A percentile compares a stretch with the other conserved stretches of the same genome.
Conservation (phyloP, 2,329 filamentous ascomycete species). For the Hypoxylon sp. region DNA sequence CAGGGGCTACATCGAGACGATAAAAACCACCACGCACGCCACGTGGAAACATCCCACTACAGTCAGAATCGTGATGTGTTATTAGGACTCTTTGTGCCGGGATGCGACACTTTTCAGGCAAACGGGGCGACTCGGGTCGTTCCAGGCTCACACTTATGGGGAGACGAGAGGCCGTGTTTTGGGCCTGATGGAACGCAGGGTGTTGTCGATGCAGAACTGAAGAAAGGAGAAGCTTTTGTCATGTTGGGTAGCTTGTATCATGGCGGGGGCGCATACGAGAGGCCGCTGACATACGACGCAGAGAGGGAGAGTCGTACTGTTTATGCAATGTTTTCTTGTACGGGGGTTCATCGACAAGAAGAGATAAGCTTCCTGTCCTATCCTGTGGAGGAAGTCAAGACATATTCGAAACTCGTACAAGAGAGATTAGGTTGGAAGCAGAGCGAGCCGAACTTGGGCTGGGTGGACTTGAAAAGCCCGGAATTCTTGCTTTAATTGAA, state of each 20-base stretch:
- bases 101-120: constrained; percentile 55
- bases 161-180: constrained; percentile 57
- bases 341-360: constrained; percentile 55
- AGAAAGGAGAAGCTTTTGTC: constrained; percentile 57
- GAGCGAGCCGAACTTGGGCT: constrained; percentile 59
- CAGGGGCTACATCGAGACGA: constrained; percentile 58
- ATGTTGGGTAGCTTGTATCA: constrained; percentile 59
- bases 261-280: constrained; percentile 54
- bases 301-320: constrained; percentile 54
- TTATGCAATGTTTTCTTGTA: constrained; percentile 59
- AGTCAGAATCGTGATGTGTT: constrained; percentile 55
- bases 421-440: constrained; percentile 59
- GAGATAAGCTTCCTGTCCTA: constrained; percentile 57
- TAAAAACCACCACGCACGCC: constrained; percentile 58
- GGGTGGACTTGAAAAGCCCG: constrained; percentile 58
- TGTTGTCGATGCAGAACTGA: constrained; percentile 54
- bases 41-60: constrained; percentile 48
- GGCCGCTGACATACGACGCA: constrained; percentile 23
- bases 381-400: constrained; percentile 57
- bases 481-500: constrained; percentile 49
- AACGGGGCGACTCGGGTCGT: constrained; percentile 58
- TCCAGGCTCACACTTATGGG: constrained; percentile 59
- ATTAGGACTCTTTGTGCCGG: constrained; percentile 57
- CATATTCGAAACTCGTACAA: constrained; percentile 56
- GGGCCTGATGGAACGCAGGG: constrained; percentile 49